Evolutionary conservation across 164 flowering plant species (phyloP).

Genomic region (Vitis labrusca): DNA sequence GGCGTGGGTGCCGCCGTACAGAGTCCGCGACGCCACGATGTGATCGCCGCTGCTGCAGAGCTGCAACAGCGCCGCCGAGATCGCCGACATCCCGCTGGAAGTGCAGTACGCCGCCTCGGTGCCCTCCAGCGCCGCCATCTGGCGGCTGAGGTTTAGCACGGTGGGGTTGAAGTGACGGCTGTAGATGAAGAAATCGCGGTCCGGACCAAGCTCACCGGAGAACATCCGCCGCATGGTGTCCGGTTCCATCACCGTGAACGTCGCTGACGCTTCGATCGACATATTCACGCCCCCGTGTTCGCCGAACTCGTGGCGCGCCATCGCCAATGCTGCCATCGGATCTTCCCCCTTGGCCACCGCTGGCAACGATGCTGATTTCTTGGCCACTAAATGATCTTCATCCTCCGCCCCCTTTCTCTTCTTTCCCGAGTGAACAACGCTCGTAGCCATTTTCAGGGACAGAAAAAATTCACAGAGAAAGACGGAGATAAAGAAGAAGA

Average conservation of each 20-base stretch:
- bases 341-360: constrained; percentile 28
- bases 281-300: constrained; percentile 98
- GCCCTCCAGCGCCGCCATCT: constrained; percentile 93
- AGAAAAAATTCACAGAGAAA: background rate
- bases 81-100: constrained; percentile 91
- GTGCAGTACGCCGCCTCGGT: constrained; percentile 99
- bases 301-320: constrained; percentile 83
- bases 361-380: constrained; percentile 27
- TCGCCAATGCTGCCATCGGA: constrained; percentile 74
- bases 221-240: constrained; percentile 89
- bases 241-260: constrained; percentile 98
- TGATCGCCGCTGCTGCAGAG: constrained; percentile 75
- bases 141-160: constrained; percentile 79
- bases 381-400: constrained; percentile 22
- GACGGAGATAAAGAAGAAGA: background rate
- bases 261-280: constrained; percentile 99
- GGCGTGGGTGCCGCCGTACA: constrained; percentile 96
- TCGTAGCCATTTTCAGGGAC: constrained; percentile 29
- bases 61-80: constrained; percentile 76
- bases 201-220: constrained; percentile 91
- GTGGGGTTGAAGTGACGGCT: constrained; percentile 99
- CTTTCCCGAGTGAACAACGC: constrained; percentile 18
- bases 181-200: constrained; percentile 89
- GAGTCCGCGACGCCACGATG: constrained; percentile 70
- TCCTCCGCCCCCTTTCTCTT: constrained; percentile 37